These are phyloP conservation scores for Microsporum canis DNA, from an alignment of 2,329 filamentous ascomycete genomes.

Conservation along the genomic window DNA sequence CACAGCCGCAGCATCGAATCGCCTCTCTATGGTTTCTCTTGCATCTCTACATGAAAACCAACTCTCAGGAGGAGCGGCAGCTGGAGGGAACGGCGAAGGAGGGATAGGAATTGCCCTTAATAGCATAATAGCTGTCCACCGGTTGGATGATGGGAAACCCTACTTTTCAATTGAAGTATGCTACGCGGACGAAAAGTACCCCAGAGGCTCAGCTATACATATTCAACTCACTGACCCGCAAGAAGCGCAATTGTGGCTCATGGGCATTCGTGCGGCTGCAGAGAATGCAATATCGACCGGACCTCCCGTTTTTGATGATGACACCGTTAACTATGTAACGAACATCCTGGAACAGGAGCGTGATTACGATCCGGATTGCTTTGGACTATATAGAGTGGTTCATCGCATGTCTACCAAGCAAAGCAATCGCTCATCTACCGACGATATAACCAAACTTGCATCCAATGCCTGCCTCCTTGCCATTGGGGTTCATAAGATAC, in stretches of 20 bases:
- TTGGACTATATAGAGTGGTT: constrained; percentile 58
- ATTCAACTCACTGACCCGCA: constrained; percentile 53
- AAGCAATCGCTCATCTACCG: constrained; percentile 47
- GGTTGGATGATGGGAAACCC: constrained; percentile 54
- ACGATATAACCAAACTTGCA: constrained; percentile 54
- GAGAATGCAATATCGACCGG: constrained; percentile 44
- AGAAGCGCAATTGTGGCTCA: constrained; percentile 56
- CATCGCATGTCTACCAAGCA: constrained; percentile 50
- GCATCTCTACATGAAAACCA: constrained; percentile 53
- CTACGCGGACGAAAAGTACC: constrained; percentile 53
- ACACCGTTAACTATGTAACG: constrained; percentile 51
- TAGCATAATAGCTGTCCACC: constrained; percentile 56
- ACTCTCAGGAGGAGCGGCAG: constrained; percentile 24
- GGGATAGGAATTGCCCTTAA: constrained; percentile 48
- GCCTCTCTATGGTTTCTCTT: constrained; percentile 49
- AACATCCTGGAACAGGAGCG: constrained; percentile 52
- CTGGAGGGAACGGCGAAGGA: constrained; percentile 41
- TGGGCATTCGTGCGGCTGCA: constrained; percentile 49
- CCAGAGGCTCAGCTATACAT: constrained; percentile 49
- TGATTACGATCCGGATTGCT: constrained; percentile 57
- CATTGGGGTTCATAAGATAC: constrained; percentile 57
- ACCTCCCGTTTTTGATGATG: constrained; percentile 43
- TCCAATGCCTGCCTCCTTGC: constrained; percentile 57
- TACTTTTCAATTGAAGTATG: constrained; percentile 58
- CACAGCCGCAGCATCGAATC: constrained; percentile 28